A percentile compares a stretch with the other conserved stretches of the same genome.
These are phyloP conservation scores for Monosporascus sp. DNA, from an alignment of 2,329 filamentous ascomycete species.

Conservation along the genomic window DNA sequence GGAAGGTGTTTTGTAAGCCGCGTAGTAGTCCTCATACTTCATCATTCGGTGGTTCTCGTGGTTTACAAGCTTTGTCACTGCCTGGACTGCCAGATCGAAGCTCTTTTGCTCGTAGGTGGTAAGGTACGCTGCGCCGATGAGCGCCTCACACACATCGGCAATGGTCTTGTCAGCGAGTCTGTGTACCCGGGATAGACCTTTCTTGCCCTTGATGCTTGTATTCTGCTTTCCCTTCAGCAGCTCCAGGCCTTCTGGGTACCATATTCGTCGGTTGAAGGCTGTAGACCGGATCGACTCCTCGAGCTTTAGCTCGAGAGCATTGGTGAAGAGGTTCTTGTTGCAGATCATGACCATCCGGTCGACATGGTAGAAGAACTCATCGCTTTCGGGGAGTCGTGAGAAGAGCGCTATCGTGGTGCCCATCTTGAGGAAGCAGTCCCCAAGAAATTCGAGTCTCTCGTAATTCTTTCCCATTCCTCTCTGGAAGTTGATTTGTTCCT, in stretches of 20 bases:
- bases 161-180: slow-evolving; percentile 80
- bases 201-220: slow-evolving; percentile 58
- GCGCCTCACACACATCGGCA: slow-evolving; percentile 88
- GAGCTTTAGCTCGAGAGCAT: slow-evolving; percentile 60
- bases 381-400: slow-evolving; percentile 66
- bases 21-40: slow-evolving; percentile 68
- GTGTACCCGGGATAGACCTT: slow-evolving; percentile 50
- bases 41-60: slow-evolving; percentile 64
- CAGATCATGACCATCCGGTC: slow-evolving; percentile 86
- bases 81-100: slow-evolving; percentile 55
- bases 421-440: slow-evolving; percentile 94
- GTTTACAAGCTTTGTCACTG: slow-evolving; percentile 65
- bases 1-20: slow-evolving; percentile 59
- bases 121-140: slow-evolving; percentile 80
- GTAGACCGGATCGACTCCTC: slow-evolving; percentile 77
- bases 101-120: slow-evolving; percentile 34
- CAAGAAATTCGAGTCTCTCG: slow-evolving; percentile 87
- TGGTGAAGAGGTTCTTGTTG: slow-evolving; percentile 83
- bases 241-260: slow-evolving; percentile 80
- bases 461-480: slow-evolving; percentile 91
- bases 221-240: slow-evolving; percentile 68
- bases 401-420: slow-evolving; percentile 86
- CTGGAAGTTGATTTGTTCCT: slow-evolving; percentile 67
- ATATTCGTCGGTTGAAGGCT: slow-evolving; percentile 73
- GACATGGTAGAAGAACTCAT: slow-evolving; percentile 85